These are phyloP conservation scores for Smallanthus sonchifolius DNA, from an alignment of 129 eudicot species.

Conservation along the genomic window DNA sequence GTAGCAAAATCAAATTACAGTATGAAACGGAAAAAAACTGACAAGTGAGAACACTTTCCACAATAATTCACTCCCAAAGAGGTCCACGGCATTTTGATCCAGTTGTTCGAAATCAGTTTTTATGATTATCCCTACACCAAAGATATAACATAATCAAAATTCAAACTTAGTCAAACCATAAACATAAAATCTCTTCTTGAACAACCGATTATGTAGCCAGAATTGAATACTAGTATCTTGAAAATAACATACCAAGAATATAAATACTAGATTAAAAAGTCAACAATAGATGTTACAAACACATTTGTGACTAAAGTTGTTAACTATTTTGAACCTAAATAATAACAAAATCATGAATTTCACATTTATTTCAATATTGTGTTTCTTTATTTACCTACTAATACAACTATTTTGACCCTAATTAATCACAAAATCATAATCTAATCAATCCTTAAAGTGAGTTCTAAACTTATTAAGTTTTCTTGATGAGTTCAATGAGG, in stretches of 20 bases:
- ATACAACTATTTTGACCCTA: background rate
- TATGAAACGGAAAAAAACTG: slow-evolving; percentile 70
- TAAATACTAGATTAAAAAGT: background rate
- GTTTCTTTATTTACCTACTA: background rate
- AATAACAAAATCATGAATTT: background rate
- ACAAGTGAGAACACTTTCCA: slow-evolving; percentile 51
- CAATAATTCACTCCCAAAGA: slow-evolving; percentile 33
- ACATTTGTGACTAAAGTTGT: background rate
- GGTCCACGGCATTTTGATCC: slow-evolving; percentile 69
- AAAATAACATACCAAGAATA: background rate
- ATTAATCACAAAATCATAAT: background rate
- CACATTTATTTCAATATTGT: background rate
- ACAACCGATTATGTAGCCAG: background rate
- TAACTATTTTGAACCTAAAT: background rate
- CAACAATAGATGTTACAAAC: background rate
- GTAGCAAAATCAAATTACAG: slow-evolving; percentile 37
- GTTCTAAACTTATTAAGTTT: background rate
- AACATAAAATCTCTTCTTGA: slow-evolving; percentile 2
- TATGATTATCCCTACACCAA: slow-evolving; percentile 12
- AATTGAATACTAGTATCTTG: background rate
- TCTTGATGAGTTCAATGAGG: slow-evolving; percentile 14
- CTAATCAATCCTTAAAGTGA: background rate
- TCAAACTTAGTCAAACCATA: background rate
- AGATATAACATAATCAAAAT: slow-evolving; percentile 5
- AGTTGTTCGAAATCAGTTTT: slow-evolving; percentile 10